Evolutionary conservation across 768 basidiomycete genomes (phyloP).

Genomic region (Infundibulicybe gibba): DNA sequence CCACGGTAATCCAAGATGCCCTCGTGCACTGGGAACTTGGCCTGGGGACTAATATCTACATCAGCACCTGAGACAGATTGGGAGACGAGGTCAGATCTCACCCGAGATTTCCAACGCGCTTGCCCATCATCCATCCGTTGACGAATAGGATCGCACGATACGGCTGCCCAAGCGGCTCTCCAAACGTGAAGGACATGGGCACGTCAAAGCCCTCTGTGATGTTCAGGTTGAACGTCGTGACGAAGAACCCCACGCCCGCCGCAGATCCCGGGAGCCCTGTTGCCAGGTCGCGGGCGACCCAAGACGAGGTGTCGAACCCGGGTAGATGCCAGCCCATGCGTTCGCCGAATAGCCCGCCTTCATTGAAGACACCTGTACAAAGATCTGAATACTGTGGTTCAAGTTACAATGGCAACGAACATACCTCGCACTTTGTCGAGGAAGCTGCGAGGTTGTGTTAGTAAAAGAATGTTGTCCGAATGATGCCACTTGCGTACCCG

Average conservation of each 20-base stretch:
- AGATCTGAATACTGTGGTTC: background rate
- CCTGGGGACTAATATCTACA: constrained; percentile 53
- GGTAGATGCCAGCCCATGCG: constrained; percentile 74
- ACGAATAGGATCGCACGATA: constrained; percentile 78
- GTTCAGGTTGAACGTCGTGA: constrained; percentile 64
- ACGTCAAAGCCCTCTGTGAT: constrained; percentile 60
- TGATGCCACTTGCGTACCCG: constrained; percentile 32
- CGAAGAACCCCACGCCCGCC: constrained; percentile 81
- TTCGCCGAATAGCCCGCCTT: constrained; percentile 72
- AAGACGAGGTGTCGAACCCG: constrained; percentile 59
- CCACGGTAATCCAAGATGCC: constrained; percentile 77
- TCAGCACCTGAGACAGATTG: too few species aligned
- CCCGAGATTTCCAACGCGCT: constrained; percentile 69
- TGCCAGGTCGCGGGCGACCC: constrained; percentile 53
- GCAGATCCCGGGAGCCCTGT: constrained; percentile 51
- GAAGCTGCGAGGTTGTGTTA: constrained; percentile 43
- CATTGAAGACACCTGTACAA: constrained; percentile 55
- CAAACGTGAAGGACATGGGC: constrained; percentile 70
- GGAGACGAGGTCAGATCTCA: constrained; percentile 16
- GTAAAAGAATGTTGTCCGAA: background rate
- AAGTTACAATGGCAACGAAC: background rate
- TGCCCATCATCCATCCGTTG: constrained; percentile 91
- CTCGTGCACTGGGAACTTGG: constrained; percentile 79
- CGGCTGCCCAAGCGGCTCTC: constrained; percentile 52
- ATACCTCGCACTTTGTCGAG: constrained; percentile 61